Evolutionary conservation across 2,329 filamentous ascomycete species (phyloP).

Genomic region (Drechslerella dactyloides): DNA sequence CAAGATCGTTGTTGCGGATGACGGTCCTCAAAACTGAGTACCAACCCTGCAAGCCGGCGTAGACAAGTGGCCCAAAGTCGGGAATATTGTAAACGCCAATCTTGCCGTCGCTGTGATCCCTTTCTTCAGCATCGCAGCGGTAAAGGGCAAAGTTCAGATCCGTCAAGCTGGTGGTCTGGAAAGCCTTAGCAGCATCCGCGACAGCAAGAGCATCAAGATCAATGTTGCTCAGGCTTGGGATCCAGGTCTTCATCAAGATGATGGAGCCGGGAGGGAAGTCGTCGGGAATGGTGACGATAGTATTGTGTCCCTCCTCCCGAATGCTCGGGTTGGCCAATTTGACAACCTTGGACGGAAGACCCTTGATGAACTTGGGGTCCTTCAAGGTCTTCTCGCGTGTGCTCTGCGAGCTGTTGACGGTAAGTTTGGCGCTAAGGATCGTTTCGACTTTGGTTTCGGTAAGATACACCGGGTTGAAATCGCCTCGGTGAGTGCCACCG

Average conservation of each 20-base stretch:
- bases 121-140: constrained; percentile 86
- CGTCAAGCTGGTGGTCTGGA: constrained; percentile 73
- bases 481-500: constrained; percentile 81
- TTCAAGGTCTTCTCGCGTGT: constrained; percentile 69
- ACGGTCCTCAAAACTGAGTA: constrained; percentile 89
- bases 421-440: constrained; percentile 88
- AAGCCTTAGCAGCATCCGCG: constrained; percentile 77
- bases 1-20: constrained; percentile 86
- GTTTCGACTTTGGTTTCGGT: constrained; percentile 83
- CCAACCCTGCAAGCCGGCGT: constrained; percentile 97
- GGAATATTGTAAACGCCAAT: constrained; percentile 92
- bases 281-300: constrained; percentile 78
- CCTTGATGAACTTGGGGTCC: constrained; percentile 75
- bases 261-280: constrained; percentile 93
- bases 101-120: constrained; percentile 75
- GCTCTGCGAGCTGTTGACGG: constrained; percentile 79
- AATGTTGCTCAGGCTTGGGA: constrained; percentile 67
- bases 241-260: constrained; percentile 94
- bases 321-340: constrained; percentile 72
- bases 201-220: constrained; percentile 85
- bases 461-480: constrained; percentile 78
- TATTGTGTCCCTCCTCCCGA: constrained; percentile 74
- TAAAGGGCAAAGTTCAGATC: constrained; percentile 94
- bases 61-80: constrained; percentile 81
- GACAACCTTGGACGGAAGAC: constrained; percentile 74